Base-by-base conservation (phyloP, 179 eudicot species). In the Spinacia oleracea region DNA sequence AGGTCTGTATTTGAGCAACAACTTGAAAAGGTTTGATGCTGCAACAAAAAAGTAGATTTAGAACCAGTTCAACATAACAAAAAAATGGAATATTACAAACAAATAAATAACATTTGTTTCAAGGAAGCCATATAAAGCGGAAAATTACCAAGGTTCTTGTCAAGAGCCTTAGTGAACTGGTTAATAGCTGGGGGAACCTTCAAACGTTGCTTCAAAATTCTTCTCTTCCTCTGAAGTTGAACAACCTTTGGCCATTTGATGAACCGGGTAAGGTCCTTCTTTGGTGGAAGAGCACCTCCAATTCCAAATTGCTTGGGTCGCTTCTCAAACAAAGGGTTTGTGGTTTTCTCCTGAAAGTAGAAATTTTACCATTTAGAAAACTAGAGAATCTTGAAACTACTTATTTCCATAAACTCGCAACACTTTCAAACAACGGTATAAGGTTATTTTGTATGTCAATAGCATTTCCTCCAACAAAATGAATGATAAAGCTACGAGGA, bases 141-240 rank as follows among this genome's bases (percentile, higher is more conserved):
- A 40, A 1, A 5, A 16, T 50, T 53, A 93, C 98, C 98, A 16
- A 91, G 89, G 75, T 93, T 93, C 86, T 91, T 93, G 82, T 93
- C 98, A 1, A 93, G 89, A 21, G 94, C 92, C 78, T 93, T 93
- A 46, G 98, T 89, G 83, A 93, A 93, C 81, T 93, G 98, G 70
- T 93, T 90, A 74, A 93, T 78, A 16, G 98, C 87, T 32, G 98
- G 98, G 2, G 98, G 98, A 27, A 93, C 97, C 93, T 93, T 93
- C 90, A 93, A 87, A 12, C 98, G 85, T 84, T 93, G 98, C 87
- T 84, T 93, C 65, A 93, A 79, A 48, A 93, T 91, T 83, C 92
- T 93, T 76, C 77, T 86, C 82, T 90, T 90, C 86, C 98, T 90
- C 85, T 93, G 98, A 34, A 93, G 83, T 59, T 88, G 92, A 53